Percentiles rank a stretch among this genome's conserved stretches.
Conservation (phyloP, 1,284 basidiomycete species). For the Omphalotus olearius region DNA sequence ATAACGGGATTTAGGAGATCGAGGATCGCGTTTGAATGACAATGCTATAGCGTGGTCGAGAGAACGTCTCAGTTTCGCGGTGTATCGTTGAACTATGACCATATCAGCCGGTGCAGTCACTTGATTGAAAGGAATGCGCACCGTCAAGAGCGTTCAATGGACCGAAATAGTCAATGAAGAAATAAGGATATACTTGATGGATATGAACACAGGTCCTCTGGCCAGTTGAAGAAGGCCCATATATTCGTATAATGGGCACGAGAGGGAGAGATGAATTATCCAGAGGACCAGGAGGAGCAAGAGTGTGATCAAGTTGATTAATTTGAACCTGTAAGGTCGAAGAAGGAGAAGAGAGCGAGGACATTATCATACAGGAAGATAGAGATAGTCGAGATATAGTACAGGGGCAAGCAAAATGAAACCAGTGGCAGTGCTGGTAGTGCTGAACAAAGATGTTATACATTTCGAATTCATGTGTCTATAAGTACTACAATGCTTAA, state of each 20-base stretch:
- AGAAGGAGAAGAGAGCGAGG: neutral
- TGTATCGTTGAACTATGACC: slow-evolving; percentile 62
- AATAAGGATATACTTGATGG: slow-evolving; percentile 85
- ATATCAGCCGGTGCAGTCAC: slow-evolving; percentile 5
- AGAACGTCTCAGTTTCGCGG: slow-evolving; percentile 59
- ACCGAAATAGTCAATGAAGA: slow-evolving; percentile 68
- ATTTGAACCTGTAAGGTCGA: slow-evolving; percentile 48
- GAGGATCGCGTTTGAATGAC: slow-evolving; percentile 63
- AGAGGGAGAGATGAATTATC: slow-evolving; percentile 59
- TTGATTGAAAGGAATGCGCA: slow-evolving; percentile 18
- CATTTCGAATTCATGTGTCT: too few species aligned
- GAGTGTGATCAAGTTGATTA: slow-evolving; percentile 63
- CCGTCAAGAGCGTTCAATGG: slow-evolving; percentile 42
- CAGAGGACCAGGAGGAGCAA: slow-evolving; percentile 52
- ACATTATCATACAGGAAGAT: slow-evolving; percentile 4
- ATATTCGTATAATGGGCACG: slow-evolving; percentile 84
- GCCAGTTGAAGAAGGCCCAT: slow-evolving; percentile 77
- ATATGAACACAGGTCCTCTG: slow-evolving; percentile 85
- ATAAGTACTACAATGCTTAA: too few species aligned
- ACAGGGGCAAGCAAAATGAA: neutral
- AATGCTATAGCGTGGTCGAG: slow-evolving; percentile 77
- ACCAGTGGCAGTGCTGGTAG: neutral
- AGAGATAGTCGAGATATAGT: slow-evolving; percentile 16
- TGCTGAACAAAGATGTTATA: too few species aligned
- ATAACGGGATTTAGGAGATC: slow-evolving; percentile 51